Evolutionary conservation across 2,329 filamentous ascomycete species (phyloP), one percentile per base, ranked within the genome.

Genomic region (Kalaharituber pfeilii): DNA sequence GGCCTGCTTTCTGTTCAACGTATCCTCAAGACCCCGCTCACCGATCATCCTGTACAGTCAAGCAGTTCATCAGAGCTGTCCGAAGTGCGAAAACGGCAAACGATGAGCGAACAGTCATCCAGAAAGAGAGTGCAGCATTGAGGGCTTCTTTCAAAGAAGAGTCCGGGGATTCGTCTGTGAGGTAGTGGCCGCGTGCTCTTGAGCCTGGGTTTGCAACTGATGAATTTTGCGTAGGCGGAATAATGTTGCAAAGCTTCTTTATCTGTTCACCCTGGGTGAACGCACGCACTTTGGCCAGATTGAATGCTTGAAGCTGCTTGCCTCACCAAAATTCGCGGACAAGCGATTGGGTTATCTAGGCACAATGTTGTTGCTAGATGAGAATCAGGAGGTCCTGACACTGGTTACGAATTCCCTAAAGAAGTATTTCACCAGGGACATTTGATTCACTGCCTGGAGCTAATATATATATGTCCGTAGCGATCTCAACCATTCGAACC

Each of bases 51-150:
- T 4, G 18, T 51, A 56, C 67, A 96, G 91, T 98, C 69, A 98
- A 98, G 74, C 91, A 96, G 73, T 98, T 98, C 73, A 98, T 98
- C 71, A 88, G 91, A 68, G 96, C 95, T 72, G 91, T 98, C 68
- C 86, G 91, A 69, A 89, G 91, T 58, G 87, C 91, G 57, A 98
- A 98, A 75, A 98, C 91, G 30, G 95, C 98, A 67, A 93, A 93
- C 68, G 91, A 98, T 71, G 91, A 98, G 74, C 81, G 91, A 67
- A 89, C 91, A 52, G 91, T 98, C 54, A 93, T 98, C 60, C 91
- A 96, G 67, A 98, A 98, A 71, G 91, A 98, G 73, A 98, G 91
- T 71, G 91, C 91, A 56, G 86, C 89, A 49, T 98, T 98, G 67
- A 79, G 91, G 71, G 87, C 91, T 63, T 96, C 89, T 72, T 98